phyloP scores from a whole-genome alignment of 1,284 basidiomycete species.

The Cutaneotrichosporon sp. region DNA sequence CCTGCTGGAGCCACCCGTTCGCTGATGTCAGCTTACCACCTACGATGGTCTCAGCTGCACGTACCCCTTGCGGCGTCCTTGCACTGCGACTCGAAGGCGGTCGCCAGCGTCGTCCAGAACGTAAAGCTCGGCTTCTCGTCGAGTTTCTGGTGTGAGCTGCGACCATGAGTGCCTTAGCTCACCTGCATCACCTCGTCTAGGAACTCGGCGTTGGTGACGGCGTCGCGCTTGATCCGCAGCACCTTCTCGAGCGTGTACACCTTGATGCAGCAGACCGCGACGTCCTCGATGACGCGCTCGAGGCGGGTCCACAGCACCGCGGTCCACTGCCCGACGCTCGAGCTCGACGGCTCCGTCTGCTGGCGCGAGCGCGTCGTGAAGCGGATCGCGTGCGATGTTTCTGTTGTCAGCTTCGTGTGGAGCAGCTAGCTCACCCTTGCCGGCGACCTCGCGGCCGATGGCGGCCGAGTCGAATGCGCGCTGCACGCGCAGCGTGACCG shows the following conservation, averaged over 20 bases:
- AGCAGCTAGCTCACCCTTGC: conserved; percentile 62
- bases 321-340: conserved; percentile 78
- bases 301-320: conserved; percentile 78
- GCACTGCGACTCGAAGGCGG: conserved; percentile 74
- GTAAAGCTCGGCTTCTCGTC: conserved; percentile 86
- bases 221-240: conserved; percentile 80
- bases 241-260: conserved; percentile 95
- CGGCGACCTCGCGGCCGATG: conserved; percentile 76
- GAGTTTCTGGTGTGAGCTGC: conserved; percentile 60
- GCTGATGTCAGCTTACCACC: conserved; percentile 18
- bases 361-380: conserved; percentile 58
- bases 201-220: conserved; percentile 73
- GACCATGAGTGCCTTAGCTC: background rate
- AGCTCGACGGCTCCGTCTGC: conserved; percentile 75
- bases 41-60: too few species aligned
- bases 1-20: conserved; percentile 74
- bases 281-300: conserved; percentile 80
- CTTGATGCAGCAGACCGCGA: conserved; percentile 88
- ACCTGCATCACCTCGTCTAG: conserved; percentile 91
- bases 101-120: conserved; percentile 85
- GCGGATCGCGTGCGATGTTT: conserved; percentile 32
- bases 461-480: conserved; percentile 80
- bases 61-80: conserved; percentile 73
- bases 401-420: background rate
- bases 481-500: conserved; percentile 76